phyloP scores from a whole-genome alignment of 1,139 yeast genomes.

The Zygotorulaspora mrakii region DNA sequence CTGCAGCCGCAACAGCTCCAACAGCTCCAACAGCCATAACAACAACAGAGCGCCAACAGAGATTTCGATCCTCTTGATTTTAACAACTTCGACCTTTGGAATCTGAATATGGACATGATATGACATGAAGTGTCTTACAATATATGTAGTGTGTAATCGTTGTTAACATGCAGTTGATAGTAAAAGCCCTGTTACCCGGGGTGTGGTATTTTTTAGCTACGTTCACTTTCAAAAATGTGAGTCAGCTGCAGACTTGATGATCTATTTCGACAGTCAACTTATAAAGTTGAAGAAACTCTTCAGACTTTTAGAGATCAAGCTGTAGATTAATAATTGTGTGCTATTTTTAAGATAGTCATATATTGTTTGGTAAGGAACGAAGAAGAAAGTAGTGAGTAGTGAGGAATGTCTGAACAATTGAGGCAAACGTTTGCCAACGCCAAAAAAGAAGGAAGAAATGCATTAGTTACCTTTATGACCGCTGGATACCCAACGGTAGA shows the following conservation, averaged over 20 bases:
- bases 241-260: too few species aligned
- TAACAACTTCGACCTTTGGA: constrained; percentile 30
- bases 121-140: constrained; percentile 6
- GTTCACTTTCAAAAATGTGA: neutral
- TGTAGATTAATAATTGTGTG: too few species aligned
- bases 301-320: too few species aligned
- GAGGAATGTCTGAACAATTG: constrained; percentile 57
- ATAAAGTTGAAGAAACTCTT: too few species aligned
- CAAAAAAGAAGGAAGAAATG: constrained; percentile 73
- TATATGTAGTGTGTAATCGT: too few species aligned
- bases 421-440: constrained; percentile 71
- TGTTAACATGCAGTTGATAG: too few species aligned
- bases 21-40: constrained; percentile 36
- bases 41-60: constrained; percentile 17
- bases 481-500: constrained; percentile 90
- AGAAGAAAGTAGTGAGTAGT: too few species aligned
- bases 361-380: too few species aligned
- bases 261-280: too few species aligned
- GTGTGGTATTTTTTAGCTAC: neutral
- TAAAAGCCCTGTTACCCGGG: too few species aligned
- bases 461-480: constrained; percentile 86
- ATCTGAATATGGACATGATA: constrained; percentile 34
- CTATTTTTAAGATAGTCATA: too few species aligned
- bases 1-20: constrained; percentile 4
- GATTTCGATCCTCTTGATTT: constrained; percentile 33